phyloP scores from a whole-genome alignment of 2,329 filamentous ascomycete genomes.

The Pseudogymnoascus verrucosus region DNA sequence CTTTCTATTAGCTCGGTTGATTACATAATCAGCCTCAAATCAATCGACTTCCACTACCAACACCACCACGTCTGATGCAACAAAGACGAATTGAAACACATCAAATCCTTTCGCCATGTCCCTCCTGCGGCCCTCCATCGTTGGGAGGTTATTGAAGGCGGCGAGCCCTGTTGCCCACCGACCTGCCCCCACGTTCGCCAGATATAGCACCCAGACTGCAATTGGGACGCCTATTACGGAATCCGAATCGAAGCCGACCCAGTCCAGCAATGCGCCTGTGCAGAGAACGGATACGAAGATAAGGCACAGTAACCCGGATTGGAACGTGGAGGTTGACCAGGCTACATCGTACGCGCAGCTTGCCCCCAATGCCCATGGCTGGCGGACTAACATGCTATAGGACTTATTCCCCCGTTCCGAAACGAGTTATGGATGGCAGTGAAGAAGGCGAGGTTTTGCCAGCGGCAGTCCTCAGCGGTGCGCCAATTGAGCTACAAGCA shows the following conservation, averaged over 20 bases:
- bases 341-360: conserved; percentile 68
- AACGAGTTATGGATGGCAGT: conserved; percentile 81
- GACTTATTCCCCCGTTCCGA: conserved; percentile 84
- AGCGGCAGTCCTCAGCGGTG: conserved; percentile 82
- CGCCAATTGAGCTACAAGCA: conserved; percentile 87
- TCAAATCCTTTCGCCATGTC: conserved; percentile 45
- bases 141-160: conserved; percentile 44
- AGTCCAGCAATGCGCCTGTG: conserved; percentile 21
- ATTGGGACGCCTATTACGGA: conserved; percentile 31
- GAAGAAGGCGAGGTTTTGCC: conserved; percentile 68
- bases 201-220: conserved; percentile 44
- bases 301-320: conserved; percentile 61
- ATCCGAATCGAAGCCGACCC: conserved; percentile 31
- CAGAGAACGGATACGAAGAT: conserved; percentile 15
- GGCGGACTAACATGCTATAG: conserved; percentile 41
- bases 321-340: conserved; percentile 72
- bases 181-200: conserved; percentile 37
- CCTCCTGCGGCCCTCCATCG: conserved; percentile 51
- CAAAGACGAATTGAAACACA: conserved; percentile 10
- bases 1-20: conserved; percentile 13
- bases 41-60: conserved; percentile 11
- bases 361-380: neutral
- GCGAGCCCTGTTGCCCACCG: conserved; percentile 32
- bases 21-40: conserved; percentile 15
- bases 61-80: conserved; percentile 9